A percentile compares a stretch with the other conserved stretches of the same genome.
phyloP scores from a whole-genome alignment of 305 asterid species.

The Plantago coronopus region DNA sequence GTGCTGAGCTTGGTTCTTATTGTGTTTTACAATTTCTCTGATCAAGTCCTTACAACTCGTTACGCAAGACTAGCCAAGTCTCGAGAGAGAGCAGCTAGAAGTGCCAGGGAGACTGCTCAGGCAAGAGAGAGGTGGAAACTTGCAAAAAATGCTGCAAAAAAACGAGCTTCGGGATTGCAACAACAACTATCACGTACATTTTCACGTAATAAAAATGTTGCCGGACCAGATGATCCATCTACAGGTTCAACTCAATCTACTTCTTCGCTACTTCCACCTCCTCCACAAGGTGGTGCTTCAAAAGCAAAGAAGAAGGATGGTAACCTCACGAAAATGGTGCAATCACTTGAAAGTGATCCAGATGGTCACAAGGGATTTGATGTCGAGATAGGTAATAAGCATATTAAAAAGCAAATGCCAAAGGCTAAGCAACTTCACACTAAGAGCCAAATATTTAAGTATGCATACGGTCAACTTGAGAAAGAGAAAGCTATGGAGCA shows the following conservation, averaged over 20 bases:
- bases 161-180: conserved; percentile 54
- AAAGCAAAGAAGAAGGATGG: conserved; percentile 43
- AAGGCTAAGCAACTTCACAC: conserved; percentile 71
- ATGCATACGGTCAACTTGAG: conserved; percentile 96
- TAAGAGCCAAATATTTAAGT: conserved; percentile 92
- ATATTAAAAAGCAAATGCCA: conserved; percentile 62
- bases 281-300: conserved; percentile 32
- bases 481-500: conserved; percentile 97
- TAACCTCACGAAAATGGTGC: conserved; percentile 64
- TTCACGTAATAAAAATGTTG: conserved; percentile 49
- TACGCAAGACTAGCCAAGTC: conserved; percentile 83
- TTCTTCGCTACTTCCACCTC: conserved; percentile 40
- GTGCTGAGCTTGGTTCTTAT: conserved; percentile 68
- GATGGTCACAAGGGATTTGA: conserved; percentile 60
- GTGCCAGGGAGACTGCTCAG: conserved; percentile 92
- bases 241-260: conserved; percentile 22
- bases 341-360: conserved; percentile 58
- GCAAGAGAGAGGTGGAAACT: conserved; percentile 88
- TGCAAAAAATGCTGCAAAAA: conserved; percentile 72
- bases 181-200: conserved; percentile 71
- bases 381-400: conserved; percentile 69
- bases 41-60: conserved; percentile 84
- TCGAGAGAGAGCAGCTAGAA: conserved; percentile 87
- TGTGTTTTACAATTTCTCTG: conserved; percentile 88
- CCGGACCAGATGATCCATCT: conserved; percentile 26